Base-by-base conservation (phyloP, 176 grass and related monocot genomes). In the Oryza nivara region DNA sequence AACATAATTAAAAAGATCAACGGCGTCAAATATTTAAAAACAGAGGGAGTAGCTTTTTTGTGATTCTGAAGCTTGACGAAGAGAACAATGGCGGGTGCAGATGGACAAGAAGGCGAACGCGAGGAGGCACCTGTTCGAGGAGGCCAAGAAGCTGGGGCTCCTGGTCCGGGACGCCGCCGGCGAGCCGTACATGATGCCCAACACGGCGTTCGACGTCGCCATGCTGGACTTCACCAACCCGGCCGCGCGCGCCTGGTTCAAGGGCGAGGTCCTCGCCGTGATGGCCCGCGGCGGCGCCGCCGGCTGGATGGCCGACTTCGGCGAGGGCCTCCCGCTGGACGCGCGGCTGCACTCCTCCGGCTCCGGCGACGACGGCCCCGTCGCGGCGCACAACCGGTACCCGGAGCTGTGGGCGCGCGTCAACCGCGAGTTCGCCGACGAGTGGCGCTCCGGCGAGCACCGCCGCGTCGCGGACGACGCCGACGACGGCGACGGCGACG, bases 221-320 rank as follows among this genome's bases (percentile, higher is more conserved):
- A 97, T 97, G 95, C 47, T 97, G 52, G 95, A 97, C 79, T 91
- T 97, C 65, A 97, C 95, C 19, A 93, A 97, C 80, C 95, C 95
- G 46, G 75, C 3, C 13, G 86, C 92, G 13, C 80, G 8, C 65
- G 76, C 54, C 88, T 95, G 95, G 95, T 97, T 97, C 90, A 97
- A 95, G 88, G 16, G 12, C 47, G 76, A 77, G 48, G 66, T 97
- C 67, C 72, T 97, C n/a, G 74, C 45, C 19, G 90, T 82, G 35
- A 95, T 97, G 92, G 92, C 60, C 46, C 86, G 88, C 69, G 71
- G 73, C 68, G 95, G 95, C 56, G 88, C 91, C 46, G 84, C 80
- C 88, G 95, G 92, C 65, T 97, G 95, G 95, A 95, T 97, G 95
- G 95, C 95, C 19, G 95, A 97, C 84, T 97, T 97, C 86, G 95